Percentiles rank a stretch among this genome's conserved stretches.
Evolutionary conservation across 768 basidiomycete genomes (phyloP).

Genomic region (Tulasnella sp.): DNA sequence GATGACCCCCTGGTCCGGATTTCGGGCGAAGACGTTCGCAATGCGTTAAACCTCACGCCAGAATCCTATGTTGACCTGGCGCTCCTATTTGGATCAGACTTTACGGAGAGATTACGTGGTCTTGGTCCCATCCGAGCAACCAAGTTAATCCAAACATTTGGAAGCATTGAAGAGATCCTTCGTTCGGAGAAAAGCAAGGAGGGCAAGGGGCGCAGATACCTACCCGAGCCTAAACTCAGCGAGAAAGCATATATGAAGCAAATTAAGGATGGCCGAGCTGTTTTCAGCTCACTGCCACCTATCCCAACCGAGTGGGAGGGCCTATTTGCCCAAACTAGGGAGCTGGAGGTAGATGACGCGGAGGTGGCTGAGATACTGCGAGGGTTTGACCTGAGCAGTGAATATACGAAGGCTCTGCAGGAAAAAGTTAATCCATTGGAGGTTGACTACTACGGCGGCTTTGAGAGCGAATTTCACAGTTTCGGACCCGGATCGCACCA

Average conservation of each 20-base stretch:
- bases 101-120: constrained; percentile 76
- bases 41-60: constrained; percentile 53
- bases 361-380: constrained; percentile 22
- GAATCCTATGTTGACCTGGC: constrained; percentile 74
- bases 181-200: constrained; percentile 32
- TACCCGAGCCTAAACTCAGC: constrained; percentile 50
- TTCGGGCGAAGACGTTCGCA: constrained; percentile 59
- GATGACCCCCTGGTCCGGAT: constrained; percentile 59
- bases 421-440: constrained; percentile 1
- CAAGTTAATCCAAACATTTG: constrained; percentile 65
- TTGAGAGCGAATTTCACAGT: neutral
- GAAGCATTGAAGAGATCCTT: constrained; percentile 68
- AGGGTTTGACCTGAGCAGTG: constrained; percentile 10
- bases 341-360: constrained; percentile 3
- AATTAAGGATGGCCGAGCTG: constrained; percentile 55
- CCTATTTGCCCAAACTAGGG: neutral
- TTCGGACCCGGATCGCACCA: neutral
- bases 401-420: constrained; percentile 11
- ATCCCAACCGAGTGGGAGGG: constrained; percentile 40
- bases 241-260: constrained; percentile 57
- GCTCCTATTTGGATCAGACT: constrained; percentile 85
- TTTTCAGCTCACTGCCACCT: constrained; percentile 65
- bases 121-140: constrained; percentile 76
- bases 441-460: constrained; percentile 7
- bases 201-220: constrained; percentile 41